Evolutionary conservation across 2,329 filamentous ascomycete genomes (phyloP).

Genomic region (Leptographium radiaticola): DNA sequence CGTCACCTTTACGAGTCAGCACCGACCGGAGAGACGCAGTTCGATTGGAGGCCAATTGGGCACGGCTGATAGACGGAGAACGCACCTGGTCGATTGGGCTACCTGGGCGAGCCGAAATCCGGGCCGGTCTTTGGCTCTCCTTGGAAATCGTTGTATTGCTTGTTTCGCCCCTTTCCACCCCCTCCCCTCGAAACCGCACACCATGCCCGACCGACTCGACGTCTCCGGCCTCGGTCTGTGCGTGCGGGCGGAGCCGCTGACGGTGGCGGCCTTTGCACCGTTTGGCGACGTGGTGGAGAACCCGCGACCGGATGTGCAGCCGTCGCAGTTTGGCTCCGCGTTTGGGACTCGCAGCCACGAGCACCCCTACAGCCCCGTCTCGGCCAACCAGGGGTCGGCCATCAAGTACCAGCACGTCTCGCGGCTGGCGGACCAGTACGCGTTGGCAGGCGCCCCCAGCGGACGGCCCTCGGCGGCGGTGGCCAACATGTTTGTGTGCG

Average conservation of each 20-base stretch:
- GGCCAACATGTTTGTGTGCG: slow-evolving; percentile 85
- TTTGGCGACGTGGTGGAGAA: slow-evolving; percentile 80
- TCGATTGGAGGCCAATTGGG: no score
- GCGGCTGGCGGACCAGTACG: slow-evolving; percentile 58
- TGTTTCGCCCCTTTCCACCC: neutral
- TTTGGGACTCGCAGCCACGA: neutral
- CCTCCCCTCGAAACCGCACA: neutral
- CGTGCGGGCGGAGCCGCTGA: slow-evolving; percentile 53
- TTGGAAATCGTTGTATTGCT: neutral
- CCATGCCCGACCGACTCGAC: slow-evolving; percentile 18
- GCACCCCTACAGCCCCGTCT: slow-evolving; percentile 35
- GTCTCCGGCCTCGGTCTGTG: slow-evolving; percentile 32
- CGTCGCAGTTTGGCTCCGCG: slow-evolving; percentile 23
- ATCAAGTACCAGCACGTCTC: slow-evolving; percentile 77
- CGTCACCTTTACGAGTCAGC: no score
- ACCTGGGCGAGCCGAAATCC: no score
- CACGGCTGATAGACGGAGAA: no score
- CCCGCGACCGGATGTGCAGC: slow-evolving; percentile 44
- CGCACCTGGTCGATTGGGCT: no score
- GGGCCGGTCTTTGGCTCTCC: neutral
- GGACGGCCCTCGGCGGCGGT: slow-evolving; percentile 42
- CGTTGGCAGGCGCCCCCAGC: slow-evolving; percentile 40
- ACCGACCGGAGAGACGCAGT: no score
- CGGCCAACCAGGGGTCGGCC: slow-evolving; percentile 76
- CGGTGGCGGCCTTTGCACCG: slow-evolving; percentile 52